Percentiles rank a stretch among this genome's conserved stretches.
These are phyloP conservation scores for Claviceps sp. DNA, from an alignment of 2,329 filamentous ascomycete species.

Conservation along the genomic window DNA sequence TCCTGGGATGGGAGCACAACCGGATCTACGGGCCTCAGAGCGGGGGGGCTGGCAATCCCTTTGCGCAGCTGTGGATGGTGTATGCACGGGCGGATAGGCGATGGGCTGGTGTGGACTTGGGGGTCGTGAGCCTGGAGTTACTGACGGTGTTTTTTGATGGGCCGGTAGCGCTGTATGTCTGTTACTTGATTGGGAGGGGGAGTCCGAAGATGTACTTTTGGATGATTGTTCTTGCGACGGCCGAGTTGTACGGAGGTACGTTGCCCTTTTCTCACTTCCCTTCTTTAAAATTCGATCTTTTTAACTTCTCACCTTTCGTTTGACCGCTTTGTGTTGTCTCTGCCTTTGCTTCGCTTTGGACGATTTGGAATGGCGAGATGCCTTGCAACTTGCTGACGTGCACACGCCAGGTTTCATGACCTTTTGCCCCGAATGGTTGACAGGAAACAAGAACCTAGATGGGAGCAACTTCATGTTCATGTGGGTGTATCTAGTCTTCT, in stretches of 20 bases:
- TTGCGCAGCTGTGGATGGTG: constrained; percentile 54
- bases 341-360: too few relatives aligned
- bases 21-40: constrained; percentile 45
- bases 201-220: constrained; percentile 42
- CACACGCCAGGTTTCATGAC: constrained; percentile 49
- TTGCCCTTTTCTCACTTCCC: constrained; percentile 30
- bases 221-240: constrained; percentile 52
- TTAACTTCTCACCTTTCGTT: background rate
- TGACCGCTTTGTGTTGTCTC: too few relatives aligned
- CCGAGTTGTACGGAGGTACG: constrained; percentile 39
- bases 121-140: constrained; percentile 52
- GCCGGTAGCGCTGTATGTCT: too few relatives aligned
- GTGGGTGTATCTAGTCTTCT: constrained; percentile 50
- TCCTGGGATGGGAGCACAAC: constrained; percentile 30
- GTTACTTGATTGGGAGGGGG: constrained; percentile 35
- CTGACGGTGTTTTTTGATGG: constrained; percentile 40
- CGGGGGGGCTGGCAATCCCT: constrained; percentile 18
- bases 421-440: constrained; percentile 57
- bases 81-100: constrained; percentile 50
- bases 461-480: constrained; percentile 54
- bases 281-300: too few relatives aligned
- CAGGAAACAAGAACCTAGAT: constrained; percentile 47
- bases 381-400: background rate
- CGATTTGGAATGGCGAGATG: too few relatives aligned
- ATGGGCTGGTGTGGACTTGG: constrained; percentile 49